phyloP scores from a whole-genome alignment of 495 filamentous ascomycete species.

The Penicillium lagena region DNA sequence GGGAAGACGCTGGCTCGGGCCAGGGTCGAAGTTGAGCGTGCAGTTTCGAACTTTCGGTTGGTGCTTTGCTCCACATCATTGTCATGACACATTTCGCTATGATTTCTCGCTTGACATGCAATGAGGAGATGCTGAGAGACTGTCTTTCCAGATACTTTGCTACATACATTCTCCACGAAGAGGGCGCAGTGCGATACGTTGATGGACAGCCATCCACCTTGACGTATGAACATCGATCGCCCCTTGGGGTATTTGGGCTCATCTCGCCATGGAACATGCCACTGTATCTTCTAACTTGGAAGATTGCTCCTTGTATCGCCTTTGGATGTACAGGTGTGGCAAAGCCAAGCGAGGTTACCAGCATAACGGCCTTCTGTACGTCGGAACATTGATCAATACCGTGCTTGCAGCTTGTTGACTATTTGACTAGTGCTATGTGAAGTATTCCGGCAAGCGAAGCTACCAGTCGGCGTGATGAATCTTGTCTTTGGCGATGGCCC shows the following conservation, averaged over 20 bases:
- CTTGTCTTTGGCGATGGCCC: constrained; percentile 9
- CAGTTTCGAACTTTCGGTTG: constrained; percentile 13
- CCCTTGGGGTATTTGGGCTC: constrained; percentile 10
- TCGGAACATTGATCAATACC: not conserved
- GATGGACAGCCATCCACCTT: constrained; percentile 6
- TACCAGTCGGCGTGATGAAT: constrained; percentile 14
- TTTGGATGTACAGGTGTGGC: constrained; percentile 31
- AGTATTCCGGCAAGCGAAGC: constrained; percentile 9
- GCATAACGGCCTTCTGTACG: constrained; percentile 13
- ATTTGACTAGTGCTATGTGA: constrained; percentile 3
- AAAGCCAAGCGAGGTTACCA: constrained; percentile 16
- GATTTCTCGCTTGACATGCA: not conserved
- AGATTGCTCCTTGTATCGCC: constrained; percentile 39
- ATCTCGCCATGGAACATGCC: constrained; percentile 21
- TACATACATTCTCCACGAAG: constrained; percentile 13
- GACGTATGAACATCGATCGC: constrained; percentile 15
- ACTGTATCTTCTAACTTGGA: constrained; percentile 19
- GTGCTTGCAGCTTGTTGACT: not conserved
- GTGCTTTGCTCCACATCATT: not conserved
- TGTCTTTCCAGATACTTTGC: constrained; percentile 8
- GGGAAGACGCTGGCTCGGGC: constrained; percentile 11
- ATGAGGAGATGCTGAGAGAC: not conserved
- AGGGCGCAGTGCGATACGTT: constrained; percentile 8
- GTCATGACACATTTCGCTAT: too few relatives aligned
- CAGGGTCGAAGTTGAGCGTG: constrained; percentile 13